These are phyloP conservation scores for Paraglomus occultum DNA, from an alignment of 192 early-diverging fungal genomes.

Conservation along the genomic window DNA sequence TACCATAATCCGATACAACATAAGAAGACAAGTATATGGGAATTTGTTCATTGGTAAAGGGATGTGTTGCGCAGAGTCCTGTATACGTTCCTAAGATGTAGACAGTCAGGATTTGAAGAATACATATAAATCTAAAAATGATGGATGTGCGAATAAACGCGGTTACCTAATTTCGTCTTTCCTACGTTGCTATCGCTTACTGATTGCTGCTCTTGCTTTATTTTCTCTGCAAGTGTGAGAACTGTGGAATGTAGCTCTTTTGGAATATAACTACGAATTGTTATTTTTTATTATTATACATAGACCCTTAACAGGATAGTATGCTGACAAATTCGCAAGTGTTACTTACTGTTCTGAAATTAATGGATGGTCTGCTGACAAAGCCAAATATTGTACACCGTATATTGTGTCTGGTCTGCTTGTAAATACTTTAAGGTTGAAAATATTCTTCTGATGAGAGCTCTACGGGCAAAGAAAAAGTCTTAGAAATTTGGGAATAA, in stretches of 20 bases:
- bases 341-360: conserved; percentile 28
- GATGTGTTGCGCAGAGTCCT: conserved; percentile 62
- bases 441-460: neutral
- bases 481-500: neutral
- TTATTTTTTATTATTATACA: neutral
- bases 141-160: neutral
- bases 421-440: conserved; percentile 66
- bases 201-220: conserved; percentile 1
- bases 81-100: conserved; percentile 51
- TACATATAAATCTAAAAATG: neutral
- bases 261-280: conserved; percentile 14
- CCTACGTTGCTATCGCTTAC: conserved; percentile 6
- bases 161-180: conserved; percentile 36
- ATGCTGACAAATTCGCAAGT: no score
- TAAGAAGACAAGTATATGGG: conserved; percentile 75
- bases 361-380: conserved; percentile 66
- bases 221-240: conserved; percentile 26
- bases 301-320: no score
- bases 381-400: conserved; percentile 70
- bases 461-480: neutral
- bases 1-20: conserved; percentile 74
- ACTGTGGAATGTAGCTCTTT: conserved; percentile 19
- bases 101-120: neutral
- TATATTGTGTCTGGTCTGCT: conserved; percentile 75
- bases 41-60: conserved; percentile 52